These are phyloP conservation scores for Gossypium schwendimanii DNA, from an alignment of 441 rosid genomes.

Conservation along the genomic window DNA sequence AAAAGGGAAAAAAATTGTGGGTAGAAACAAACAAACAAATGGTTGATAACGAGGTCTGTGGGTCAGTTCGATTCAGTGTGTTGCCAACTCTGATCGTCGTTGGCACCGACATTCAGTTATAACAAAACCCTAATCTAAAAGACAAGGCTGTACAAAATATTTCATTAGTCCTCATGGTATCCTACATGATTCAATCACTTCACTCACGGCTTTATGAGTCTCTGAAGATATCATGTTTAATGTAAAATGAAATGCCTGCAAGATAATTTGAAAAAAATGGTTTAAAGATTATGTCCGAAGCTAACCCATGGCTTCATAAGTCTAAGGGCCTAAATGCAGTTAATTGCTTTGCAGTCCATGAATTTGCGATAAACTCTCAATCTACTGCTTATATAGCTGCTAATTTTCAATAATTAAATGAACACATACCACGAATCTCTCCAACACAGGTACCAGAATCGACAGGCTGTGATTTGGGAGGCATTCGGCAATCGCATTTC, in stretches of 20 bases:
- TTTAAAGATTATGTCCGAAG: background rate
- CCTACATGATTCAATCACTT: constrained; percentile 87
- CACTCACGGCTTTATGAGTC: constrained; percentile 84
- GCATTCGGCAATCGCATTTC: constrained; percentile 64
- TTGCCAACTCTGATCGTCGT: constrained; percentile 17
- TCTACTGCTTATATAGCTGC: background rate
- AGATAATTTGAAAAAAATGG: background rate
- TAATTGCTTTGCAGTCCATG: background rate
- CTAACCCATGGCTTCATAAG: background rate
- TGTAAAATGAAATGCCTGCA: constrained; percentile 81
- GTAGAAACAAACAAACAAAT: constrained; percentile 1
- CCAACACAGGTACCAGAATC: constrained; percentile 84
- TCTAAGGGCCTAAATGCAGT: background rate
- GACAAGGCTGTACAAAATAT: constrained; percentile 54
- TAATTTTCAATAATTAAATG: background rate
- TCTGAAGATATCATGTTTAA: constrained; percentile 91
- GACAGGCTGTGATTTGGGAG: constrained; percentile 69
- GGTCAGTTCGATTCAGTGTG: constrained; percentile 14
- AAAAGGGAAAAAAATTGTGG: background rate
- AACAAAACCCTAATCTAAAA: constrained; percentile 26
- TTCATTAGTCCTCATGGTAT: constrained; percentile 37
- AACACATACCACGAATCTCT: constrained; percentile 93
- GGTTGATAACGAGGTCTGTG: constrained; percentile 16
- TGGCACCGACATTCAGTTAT: constrained; percentile 12
- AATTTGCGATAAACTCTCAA: background rate